These are phyloP conservation scores for Talaromyces marneffei DNA, from an alignment of 2,329 filamentous ascomycete species.

Conservation along the genomic window DNA sequence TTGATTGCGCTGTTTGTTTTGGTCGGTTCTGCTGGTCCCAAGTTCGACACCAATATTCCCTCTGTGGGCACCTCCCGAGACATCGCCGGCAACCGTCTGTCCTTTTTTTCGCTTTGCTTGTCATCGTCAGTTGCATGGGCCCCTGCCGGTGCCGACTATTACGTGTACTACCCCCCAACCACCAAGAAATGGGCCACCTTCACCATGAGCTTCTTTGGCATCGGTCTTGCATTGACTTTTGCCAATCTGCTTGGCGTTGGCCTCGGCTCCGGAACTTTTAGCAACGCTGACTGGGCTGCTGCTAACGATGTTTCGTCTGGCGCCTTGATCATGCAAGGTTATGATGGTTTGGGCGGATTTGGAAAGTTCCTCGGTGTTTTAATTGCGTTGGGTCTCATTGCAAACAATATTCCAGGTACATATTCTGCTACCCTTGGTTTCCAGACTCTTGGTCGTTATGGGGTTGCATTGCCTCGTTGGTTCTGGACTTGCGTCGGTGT, in stretches of 20 bases:
- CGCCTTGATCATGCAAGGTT: conserved; percentile 10
- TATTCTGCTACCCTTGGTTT: conserved; percentile 44
- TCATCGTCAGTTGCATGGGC: conserved; percentile 33
- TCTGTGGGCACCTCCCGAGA: conserved; percentile 23
- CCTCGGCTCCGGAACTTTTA: conserved; percentile 33
- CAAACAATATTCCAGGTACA: conserved; percentile 41
- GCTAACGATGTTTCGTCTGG: conserved; percentile 32
- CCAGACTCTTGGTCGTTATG: conserved; percentile 37
- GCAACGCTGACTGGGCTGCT: conserved; percentile 23
- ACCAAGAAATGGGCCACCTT: conserved; percentile 35
- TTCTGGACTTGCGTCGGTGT: conserved; percentile 40
- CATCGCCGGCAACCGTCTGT: conserved; percentile 32
- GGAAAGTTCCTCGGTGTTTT: conserved; percentile 41
- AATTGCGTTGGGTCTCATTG: conserved; percentile 38
- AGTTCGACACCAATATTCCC: conserved; percentile 30
- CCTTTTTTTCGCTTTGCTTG: conserved; percentile 34
- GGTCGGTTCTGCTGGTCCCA: conserved; percentile 35
- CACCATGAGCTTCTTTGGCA: conserved; percentile 33
- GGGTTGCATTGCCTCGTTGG: conserved; percentile 37
- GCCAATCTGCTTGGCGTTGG: conserved; percentile 38
- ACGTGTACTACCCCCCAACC: conserved; percentile 39
- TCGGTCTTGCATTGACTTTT: conserved; percentile 29
- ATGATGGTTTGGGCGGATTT: conserved; percentile 31
- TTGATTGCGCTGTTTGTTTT: conserved; percentile 37
- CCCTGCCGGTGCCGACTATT: conserved; percentile 38